Conservation (phyloP, 2,329 filamentous ascomycete species). For the Fusarium sp. region DNA sequence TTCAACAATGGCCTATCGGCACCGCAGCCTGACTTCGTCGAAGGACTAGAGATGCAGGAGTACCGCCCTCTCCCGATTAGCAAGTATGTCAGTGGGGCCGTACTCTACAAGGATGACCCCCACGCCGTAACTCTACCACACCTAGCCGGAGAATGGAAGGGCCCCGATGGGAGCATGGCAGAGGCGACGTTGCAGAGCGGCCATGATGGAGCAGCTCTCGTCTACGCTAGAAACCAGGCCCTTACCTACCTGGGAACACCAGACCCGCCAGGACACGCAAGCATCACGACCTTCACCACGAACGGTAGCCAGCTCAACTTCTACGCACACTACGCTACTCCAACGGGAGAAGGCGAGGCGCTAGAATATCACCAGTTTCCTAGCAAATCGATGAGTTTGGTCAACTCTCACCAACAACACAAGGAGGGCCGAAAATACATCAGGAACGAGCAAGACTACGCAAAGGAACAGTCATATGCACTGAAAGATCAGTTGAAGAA, state of each 20-base stretch:
- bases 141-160: not conserved
- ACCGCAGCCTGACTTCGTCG: constrained; percentile 43
- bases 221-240: not conserved
- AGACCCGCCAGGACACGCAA: not conserved
- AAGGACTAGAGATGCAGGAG: constrained; percentile 30
- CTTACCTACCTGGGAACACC: not conserved
- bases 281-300: not conserved
- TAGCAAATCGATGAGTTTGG: too few species aligned
- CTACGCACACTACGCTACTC: not conserved
- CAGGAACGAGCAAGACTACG: constrained; percentile 30
- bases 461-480: constrained; percentile 22
- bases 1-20: constrained; percentile 43
- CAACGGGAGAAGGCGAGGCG: too few species aligned
- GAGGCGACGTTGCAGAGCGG: not conserved
- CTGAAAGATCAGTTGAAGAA: not conserved
- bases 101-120: not conserved
- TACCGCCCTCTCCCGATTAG: not conserved
- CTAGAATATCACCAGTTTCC: too few species aligned
- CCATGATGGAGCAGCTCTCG: not conserved
- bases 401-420: too few species aligned
- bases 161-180: not conserved
- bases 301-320: not conserved
- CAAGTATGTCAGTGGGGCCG: not conserved
- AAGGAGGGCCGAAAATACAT: too few species aligned
- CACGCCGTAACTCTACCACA: not conserved